Percentiles rank a stretch among this genome's conserved stretches.
These are phyloP conservation scores for Heliamphora ciliata DNA, from an alignment of 179 eudicot genomes.

Conservation along the genomic window DNA sequence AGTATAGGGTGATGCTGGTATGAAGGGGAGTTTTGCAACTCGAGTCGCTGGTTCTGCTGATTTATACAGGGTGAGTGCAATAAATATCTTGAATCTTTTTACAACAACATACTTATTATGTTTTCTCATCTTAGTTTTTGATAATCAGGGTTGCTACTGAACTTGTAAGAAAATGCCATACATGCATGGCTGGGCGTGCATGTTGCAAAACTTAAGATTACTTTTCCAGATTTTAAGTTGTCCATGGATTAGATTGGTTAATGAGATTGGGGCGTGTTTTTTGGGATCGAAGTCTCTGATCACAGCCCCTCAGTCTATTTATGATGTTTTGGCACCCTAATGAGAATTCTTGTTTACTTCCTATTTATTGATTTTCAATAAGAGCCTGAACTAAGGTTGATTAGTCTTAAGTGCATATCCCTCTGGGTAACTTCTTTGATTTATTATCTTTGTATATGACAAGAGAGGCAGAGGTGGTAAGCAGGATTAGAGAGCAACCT, in stretches of 20 bases:
- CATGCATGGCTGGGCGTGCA: not conserved
- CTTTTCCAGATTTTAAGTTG: not conserved
- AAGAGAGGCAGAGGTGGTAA: too few relatives aligned
- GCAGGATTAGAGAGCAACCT: too few relatives aligned
- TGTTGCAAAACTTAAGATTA: not conserved
- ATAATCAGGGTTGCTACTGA: not conserved
- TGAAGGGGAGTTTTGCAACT: slow-evolving; percentile 92
- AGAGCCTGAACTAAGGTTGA: too few relatives aligned
- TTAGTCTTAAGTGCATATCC: too few relatives aligned
- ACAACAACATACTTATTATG: not conserved
- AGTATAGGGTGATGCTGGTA: slow-evolving; percentile 75
- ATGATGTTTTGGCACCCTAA: not conserved
- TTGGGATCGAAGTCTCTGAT: not conserved
- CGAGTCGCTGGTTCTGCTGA: slow-evolving; percentile 95
- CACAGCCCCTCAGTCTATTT: not conserved
- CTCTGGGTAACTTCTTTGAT: too few relatives aligned
- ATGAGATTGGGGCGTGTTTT: not conserved
- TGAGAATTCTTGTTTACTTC: not conserved
- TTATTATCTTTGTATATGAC: too few relatives aligned
- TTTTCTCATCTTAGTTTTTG: not conserved
- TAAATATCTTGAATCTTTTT: not conserved
- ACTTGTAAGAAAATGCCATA: not conserved
- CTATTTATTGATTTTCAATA: not conserved
- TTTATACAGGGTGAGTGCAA: slow-evolving; percentile 57
- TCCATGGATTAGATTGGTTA: slow-evolving; percentile 4